Percentiles rank a stretch among this genome's conserved stretches.
These are phyloP conservation scores for Tetrahymena elliotti DNA, from an alignment of 73 alveolate species.

Conservation along the genomic window DNA sequence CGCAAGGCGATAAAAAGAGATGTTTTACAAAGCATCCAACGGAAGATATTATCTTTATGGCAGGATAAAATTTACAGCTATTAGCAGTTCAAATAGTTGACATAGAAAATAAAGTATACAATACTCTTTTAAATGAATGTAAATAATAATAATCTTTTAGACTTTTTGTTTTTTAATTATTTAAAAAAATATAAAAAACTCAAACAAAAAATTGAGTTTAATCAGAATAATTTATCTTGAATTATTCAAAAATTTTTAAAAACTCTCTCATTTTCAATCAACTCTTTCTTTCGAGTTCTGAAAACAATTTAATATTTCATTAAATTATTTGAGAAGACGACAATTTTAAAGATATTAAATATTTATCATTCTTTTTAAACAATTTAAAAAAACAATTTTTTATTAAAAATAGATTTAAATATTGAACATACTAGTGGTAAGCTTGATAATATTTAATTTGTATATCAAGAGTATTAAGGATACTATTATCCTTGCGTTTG, in stretches of 20 bases:
- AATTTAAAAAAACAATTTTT: neutral
- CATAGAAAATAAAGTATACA: neutral
- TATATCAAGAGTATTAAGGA: neutral
- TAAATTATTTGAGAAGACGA: too few species aligned
- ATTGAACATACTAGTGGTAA: neutral
- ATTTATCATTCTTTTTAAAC: too few species aligned
- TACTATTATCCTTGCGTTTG: neutral
- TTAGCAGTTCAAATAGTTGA: neutral
- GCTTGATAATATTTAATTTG: neutral
- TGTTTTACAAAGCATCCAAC: neutral
- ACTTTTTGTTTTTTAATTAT: neutral
- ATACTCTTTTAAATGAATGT: neutral
- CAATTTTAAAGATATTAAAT: too few species aligned
- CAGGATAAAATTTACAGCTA: neutral
- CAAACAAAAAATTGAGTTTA: too few species aligned
- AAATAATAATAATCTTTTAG: neutral
- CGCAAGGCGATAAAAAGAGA: neutral
- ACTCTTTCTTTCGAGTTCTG: too few species aligned
- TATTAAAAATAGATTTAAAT: neutral
- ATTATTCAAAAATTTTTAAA: too few species aligned
- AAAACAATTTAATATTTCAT: neutral
- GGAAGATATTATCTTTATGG: neutral
- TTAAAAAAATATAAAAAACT: neutral
- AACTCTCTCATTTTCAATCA: too few species aligned
- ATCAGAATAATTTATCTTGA: too few species aligned